Evolutionary conservation across 306 rosid species (phyloP).

Genomic region (Glycine latifolia): DNA sequence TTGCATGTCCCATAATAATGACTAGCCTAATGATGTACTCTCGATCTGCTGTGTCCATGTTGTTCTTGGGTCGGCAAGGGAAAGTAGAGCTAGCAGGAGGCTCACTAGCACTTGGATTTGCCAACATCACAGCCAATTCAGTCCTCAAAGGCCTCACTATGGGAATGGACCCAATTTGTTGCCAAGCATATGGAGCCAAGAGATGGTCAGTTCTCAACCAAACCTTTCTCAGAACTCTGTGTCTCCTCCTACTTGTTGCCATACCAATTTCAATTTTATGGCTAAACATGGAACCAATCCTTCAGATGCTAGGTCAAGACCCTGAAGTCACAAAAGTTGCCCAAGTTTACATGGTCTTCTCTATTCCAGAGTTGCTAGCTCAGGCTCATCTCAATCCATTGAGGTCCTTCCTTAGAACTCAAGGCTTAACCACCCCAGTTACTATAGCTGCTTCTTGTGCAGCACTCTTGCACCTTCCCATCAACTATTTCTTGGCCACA

Average conservation of each 20-base stretch:
- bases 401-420: conserved; percentile 72
- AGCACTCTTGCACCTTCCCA: conserved; percentile 73
- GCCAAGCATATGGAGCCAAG: conserved; percentile 91
- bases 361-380: conserved; percentile 84
- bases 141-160: conserved; percentile 73
- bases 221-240: conserved; percentile 68
- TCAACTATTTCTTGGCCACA: conserved; percentile 67
- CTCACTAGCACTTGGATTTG: conserved; percentile 82
- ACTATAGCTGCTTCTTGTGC: conserved; percentile 70
- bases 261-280: conserved; percentile 75
- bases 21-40: conserved; percentile 73
- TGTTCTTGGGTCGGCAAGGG: conserved; percentile 86
- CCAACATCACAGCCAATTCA: conserved; percentile 81
- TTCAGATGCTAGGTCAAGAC: conserved; percentile 81
- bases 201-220: conserved; percentile 75
- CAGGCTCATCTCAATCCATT: conserved; percentile 78
- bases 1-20: conserved; percentile 75
- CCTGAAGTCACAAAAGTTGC: conserved; percentile 76
- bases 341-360: conserved; percentile 71
- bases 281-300: conserved; percentile 75
- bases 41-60: conserved; percentile 74
- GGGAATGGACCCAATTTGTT: conserved; percentile 97
- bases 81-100: conserved; percentile 87
- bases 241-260: conserved; percentile 76
- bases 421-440: conserved; percentile 75